Conservation (phyloP, 305 asterid species). For the Withania somnifera region DNA sequence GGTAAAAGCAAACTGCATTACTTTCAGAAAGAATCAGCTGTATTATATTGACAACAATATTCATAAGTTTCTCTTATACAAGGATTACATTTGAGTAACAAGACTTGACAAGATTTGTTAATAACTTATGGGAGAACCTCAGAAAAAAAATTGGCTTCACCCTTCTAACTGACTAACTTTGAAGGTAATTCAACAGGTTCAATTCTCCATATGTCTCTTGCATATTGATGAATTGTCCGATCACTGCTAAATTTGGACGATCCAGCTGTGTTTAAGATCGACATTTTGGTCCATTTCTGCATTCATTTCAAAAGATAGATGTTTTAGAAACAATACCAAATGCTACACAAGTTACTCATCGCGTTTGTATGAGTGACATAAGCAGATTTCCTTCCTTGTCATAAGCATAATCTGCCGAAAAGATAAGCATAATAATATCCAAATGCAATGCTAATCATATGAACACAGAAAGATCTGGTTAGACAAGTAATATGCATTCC, state of each 20-base stretch:
- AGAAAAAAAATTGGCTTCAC: not conserved
- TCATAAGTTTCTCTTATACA: not conserved
- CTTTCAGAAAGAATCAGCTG: not conserved
- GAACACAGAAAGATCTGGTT: not conserved
- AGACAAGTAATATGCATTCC: not conserved
- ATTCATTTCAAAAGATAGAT: not conserved
- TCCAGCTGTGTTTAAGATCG: slow-evolving; percentile 55
- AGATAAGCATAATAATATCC: not conserved
- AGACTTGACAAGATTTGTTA: not conserved
- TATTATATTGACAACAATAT: not conserved
- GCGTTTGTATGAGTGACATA: not conserved
- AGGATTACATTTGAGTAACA: not conserved
- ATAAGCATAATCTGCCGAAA: not conserved
- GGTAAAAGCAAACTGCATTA: not conserved
- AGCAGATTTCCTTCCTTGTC: not conserved
- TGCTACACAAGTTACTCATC: not conserved
- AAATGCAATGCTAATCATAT: not conserved
- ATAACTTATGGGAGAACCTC: not conserved
- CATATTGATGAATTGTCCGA: slow-evolving; percentile 52
- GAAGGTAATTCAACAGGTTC: slow-evolving; percentile 43
- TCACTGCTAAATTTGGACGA: slow-evolving; percentile 62
- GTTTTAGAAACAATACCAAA: not conserved
- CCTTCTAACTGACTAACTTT: not conserved
- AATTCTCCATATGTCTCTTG: slow-evolving; percentile 56
- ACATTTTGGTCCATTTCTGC: slow-evolving; percentile 66